Evolutionary conservation across 1,139 yeast genomes (phyloP), one percentile per base, ranked within the genome.

Genomic region (Suhomyces kunorum): DNA sequence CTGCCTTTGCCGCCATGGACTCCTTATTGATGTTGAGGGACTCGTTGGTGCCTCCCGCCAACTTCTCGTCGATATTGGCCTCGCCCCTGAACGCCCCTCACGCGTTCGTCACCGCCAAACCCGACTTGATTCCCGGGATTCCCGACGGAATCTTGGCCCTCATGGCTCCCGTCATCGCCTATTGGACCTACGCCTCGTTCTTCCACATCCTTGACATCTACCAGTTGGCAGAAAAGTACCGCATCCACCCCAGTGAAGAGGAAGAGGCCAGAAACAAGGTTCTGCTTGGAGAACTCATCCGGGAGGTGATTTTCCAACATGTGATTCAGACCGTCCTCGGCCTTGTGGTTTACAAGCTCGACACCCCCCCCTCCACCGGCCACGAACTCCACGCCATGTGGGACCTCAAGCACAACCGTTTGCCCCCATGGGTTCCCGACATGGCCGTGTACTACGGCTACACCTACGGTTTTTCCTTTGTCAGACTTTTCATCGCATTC

Each of bases 211-310:
- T 90, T 35, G 98, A 90, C 58, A 76, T 74, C 32, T 78, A 76
- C 50, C 78, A 87, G 56, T 65, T 87, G 51, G 87, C 92, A 29
- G 96, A 87, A 54, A 70, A 76, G 59, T 88, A 87, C 64, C 73
- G 98, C 48, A 87, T 92, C 40, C 98, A 92, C 60, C 92, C 98
- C 14, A 81, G 90, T 34, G 94, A 84, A 53, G 98, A 90, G 59
- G 88, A 88, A 43, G 58, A 71, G 34, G 61, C 76, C 39, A 76
- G 94, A 50, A 92, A 92, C 62, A 86, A 80, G 58, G 96, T 88
- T 11, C 61, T 87, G 0, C 63, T 82, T 41, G 39, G 54, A 8
- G 85, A 84, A 39, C 98, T 92, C 11, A 55, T 92, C 16, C 71
- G 78, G 48, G 96, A 92, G 50, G 98, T 92, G 36, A 53, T 87